Conservation (phyloP, 2,329 filamentous ascomycete genomes). For the Verticillium tricorpus region DNA sequence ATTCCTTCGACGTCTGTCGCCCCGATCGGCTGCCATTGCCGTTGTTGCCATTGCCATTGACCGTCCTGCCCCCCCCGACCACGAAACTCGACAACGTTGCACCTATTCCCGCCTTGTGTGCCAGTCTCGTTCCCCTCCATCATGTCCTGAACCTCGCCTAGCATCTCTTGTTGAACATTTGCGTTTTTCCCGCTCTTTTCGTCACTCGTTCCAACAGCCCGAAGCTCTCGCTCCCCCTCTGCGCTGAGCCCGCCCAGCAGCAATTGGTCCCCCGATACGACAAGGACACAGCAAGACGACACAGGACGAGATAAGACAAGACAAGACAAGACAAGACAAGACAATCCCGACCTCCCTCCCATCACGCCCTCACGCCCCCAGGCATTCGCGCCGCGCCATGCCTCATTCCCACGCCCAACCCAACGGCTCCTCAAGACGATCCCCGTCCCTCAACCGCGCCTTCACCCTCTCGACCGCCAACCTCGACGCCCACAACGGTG, state of each 20-base stretch:
- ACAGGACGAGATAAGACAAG: neutral
- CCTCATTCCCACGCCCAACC: constrained; percentile 30
- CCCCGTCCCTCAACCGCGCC: constrained; percentile 26
- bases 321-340: neutral
- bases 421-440: constrained; percentile 22
- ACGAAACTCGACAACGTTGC: neutral
- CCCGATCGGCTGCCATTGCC: no score
- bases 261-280: neutral
- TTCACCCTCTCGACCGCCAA: constrained; percentile 18
- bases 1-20: neutral
- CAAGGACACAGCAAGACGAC: neutral
- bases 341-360: neutral
- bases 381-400: constrained; percentile 21
- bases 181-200: constrained; percentile 2
- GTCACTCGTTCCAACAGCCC: constrained; percentile 11
- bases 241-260: neutral
- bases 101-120: neutral
- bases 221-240: neutral
- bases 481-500: constrained; percentile 5
- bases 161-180: neutral
- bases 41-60: no score
- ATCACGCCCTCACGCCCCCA: neutral
- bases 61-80: no score
- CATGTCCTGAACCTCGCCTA: constrained; percentile 10
- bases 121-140: neutral